Base-by-base conservation (phyloP, 75 land plant genomes). In the Selaginella tamariscina region DNA sequence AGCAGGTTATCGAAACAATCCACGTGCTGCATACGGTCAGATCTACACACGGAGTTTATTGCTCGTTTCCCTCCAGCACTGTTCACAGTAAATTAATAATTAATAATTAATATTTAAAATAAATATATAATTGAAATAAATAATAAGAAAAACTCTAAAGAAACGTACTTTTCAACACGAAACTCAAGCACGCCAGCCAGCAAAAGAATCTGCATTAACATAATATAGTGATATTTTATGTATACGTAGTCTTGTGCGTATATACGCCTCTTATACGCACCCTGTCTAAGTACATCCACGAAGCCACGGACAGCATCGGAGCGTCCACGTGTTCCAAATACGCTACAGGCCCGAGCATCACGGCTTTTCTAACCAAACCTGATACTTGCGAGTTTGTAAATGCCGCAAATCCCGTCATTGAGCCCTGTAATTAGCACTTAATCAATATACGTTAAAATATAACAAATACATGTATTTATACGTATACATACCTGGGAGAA, bases 341-440 rank as follows among this genome's bases (percentile, higher is more conserved):
- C 11, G 81, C 82, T 49, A 89, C 77, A 23, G 95, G 87, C 65
- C 84, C 72, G 18, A 89, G 77, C 74, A 89, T 55, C 22, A 82
- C 87, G 26, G 85, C 95, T 69, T 82, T 82, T 55, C 74, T 74
- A 8, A 81, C 70, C 65, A 78, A 68, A 67, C 31, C 65, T 71
- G 76, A 32, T 13, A 78, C 56, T 2, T 75, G 63, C 20, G 64
- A 22, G 57, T 77, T 30, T 0, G 87, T 75, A 69, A 89, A 79
- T 0, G 84, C 75, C 31, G 85, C 85, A 32, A 89, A 67, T 9
- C 81, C 87, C 20, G 78, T 73, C 79, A 84, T 63, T 29, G 89
- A 76, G 21, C 95, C 95, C 95, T 89, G 73, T 39, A 5, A 15
- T 15, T n/a, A n/a, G n/a, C n/a, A n/a, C n/a, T n/a, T 5, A 39